Evolutionary conservation across 2,329 filamentous ascomycete genomes (phyloP).

Genomic region (Peltaster fructicola): DNA sequence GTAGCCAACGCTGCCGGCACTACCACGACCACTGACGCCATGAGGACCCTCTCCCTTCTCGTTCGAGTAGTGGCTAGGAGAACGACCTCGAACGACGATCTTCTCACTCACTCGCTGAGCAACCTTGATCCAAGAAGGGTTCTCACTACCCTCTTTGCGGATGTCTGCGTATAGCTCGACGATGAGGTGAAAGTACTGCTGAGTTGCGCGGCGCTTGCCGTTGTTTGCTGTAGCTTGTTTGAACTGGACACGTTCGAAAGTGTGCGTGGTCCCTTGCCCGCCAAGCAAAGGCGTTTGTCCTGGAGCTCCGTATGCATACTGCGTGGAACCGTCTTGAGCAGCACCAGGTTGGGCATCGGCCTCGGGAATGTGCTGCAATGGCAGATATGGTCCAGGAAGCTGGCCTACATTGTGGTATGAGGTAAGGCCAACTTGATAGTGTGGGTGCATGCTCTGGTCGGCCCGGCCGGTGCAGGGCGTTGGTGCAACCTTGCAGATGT

Average conservation of each 20-base stretch:
- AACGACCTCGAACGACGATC: constrained; percentile 75
- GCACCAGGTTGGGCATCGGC: constrained; percentile 5
- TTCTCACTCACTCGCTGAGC: constrained; percentile 57
- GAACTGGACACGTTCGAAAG: constrained; percentile 84
- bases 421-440: constrained; percentile 19
- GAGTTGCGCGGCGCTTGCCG: constrained; percentile 71
- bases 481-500: constrained; percentile 55
- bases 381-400: constrained; percentile 23
- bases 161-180: constrained; percentile 66
- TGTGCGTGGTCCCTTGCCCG: constrained; percentile 30
- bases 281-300: constrained; percentile 11
- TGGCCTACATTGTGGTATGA: constrained; percentile 21
- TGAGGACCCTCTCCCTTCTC: constrained; percentile 30
- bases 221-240: constrained; percentile 90
- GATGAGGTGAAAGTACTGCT: constrained; percentile 85
- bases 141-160: constrained; percentile 24
- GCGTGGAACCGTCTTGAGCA: too few species aligned
- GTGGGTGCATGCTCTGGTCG: constrained; percentile 21
- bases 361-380: constrained; percentile 20
- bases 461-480: constrained; percentile 30
- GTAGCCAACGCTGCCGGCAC: constrained; percentile 40
- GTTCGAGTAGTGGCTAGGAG: constrained; percentile 46
- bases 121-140: constrained; percentile 49
- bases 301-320: constrained; percentile 7
- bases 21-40: constrained; percentile 43